Percentiles rank a stretch among this genome's conserved stretches.
phyloP scores from a whole-genome alignment of 257 asterid species.

The Primulina huaijiensis region DNA sequence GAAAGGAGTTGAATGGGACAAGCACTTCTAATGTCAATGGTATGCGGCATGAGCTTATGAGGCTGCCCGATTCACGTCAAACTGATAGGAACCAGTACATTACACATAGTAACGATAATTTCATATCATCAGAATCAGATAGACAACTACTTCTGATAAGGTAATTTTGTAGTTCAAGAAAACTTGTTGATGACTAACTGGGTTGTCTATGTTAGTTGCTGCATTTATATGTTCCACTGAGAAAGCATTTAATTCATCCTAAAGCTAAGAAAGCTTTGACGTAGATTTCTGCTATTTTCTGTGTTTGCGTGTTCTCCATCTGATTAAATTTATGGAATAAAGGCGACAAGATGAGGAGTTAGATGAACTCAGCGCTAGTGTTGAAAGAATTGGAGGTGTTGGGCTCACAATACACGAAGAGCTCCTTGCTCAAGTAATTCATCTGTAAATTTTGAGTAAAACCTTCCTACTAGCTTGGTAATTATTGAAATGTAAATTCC shows the following conservation, averaged over 20 bases:
- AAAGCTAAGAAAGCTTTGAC: background rate
- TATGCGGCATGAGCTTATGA: constrained; percentile 88
- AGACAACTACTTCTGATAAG: constrained; percentile 84
- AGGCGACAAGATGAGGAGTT: constrained; percentile 82
- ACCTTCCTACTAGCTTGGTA: background rate
- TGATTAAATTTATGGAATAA: constrained; percentile 23
- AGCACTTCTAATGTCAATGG: constrained; percentile 69
- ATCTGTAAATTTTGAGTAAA: background rate
- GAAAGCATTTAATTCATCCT: no score
- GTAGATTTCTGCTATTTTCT: constrained; percentile 16
- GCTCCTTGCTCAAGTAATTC: constrained; percentile 76
- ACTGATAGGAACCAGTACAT: constrained; percentile 47
- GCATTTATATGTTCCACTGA: background rate
- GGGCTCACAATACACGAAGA: constrained; percentile 98
- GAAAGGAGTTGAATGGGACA: constrained; percentile 55
- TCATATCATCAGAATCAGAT: constrained; percentile 87
- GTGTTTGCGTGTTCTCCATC: constrained; percentile 8
- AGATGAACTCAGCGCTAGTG: constrained; percentile 86
- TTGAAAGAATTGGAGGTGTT: constrained; percentile 87
- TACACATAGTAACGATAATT: constrained; percentile 64
- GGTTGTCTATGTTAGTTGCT: background rate
- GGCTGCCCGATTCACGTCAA: constrained; percentile 65
- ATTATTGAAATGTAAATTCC: constrained; percentile 1
- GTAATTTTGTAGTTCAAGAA: constrained; percentile 34
- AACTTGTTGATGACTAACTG: constrained; percentile 2